Percentiles rank a stretch among this genome's conserved stretches.
Evolutionary conservation across 148 eudicot species (phyloP).

Genomic region (Rhododendron ovatum): DNA sequence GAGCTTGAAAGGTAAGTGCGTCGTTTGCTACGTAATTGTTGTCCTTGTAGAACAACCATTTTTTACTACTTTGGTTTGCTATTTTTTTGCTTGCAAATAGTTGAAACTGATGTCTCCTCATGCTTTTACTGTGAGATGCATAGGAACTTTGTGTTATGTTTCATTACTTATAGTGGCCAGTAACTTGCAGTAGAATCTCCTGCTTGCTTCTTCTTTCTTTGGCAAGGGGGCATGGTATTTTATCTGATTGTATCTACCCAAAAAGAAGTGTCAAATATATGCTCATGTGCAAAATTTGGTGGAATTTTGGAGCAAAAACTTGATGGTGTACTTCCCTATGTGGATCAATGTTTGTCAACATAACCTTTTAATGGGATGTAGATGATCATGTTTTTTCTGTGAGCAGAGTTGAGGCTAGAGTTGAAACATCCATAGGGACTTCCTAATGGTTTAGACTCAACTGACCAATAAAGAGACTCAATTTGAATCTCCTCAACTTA

Average conservation of each 20-base stretch:
- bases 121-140: neutral
- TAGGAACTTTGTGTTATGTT: neutral
- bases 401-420: neutral
- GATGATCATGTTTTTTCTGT: neutral
- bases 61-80: neutral
- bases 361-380: neutral
- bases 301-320: neutral
- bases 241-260: neutral
- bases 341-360: neutral
- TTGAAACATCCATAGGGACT: neutral
- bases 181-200: neutral
- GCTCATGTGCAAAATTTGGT: neutral
- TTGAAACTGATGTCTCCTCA: neutral
- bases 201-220: neutral
- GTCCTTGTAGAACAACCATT: neutral
- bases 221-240: neutral
- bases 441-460: neutral
- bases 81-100: neutral
- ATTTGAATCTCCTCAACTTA: neutral
- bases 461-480: neutral
- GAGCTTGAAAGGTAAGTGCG: slow-evolving; percentile 82
- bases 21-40: neutral
- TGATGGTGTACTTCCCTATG: neutral
- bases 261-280: neutral
- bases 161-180: too few relatives aligned